Evolutionary conservation across 768 basidiomycete species (phyloP).

Genomic region (Collybia sordida): DNA sequence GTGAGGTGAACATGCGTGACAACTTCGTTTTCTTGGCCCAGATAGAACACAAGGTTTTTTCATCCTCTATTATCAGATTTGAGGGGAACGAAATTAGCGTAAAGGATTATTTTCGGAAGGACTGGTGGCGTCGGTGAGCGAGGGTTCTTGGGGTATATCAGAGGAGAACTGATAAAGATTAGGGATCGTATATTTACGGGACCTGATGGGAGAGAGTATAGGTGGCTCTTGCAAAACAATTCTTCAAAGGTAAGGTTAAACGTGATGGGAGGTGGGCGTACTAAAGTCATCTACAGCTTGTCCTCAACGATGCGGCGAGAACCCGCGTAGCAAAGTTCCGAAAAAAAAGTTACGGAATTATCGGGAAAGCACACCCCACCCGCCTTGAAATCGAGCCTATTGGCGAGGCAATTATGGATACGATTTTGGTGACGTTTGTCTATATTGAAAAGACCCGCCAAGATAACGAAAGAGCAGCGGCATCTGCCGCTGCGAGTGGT

Average conservation of each 20-base stretch:
- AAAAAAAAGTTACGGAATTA: slow-evolving; percentile 6
- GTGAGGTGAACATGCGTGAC: slow-evolving; percentile 9
- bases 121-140: too few species aligned
- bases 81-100: slow-evolving; percentile 5
- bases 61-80: slow-evolving; percentile 9
- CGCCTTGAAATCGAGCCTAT: slow-evolving; percentile 21
- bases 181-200: slow-evolving; percentile 21
- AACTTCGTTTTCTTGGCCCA: slow-evolving; percentile 9
- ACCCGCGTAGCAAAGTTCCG: slow-evolving; percentile 19
- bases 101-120: slow-evolving; percentile 9
- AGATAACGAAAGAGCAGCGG: slow-evolving; percentile 13
- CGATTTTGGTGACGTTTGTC: slow-evolving; percentile 23
- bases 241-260: slow-evolving; percentile 7
- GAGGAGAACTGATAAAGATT: not conserved
- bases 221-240: slow-evolving; percentile 12
- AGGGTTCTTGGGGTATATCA: not conserved
- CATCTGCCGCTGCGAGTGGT: too few species aligned
- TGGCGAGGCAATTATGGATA: slow-evolving; percentile 19
- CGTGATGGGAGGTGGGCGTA: too few species aligned
- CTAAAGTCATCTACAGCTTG: slow-evolving; percentile 8
- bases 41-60: slow-evolving; percentile 4
- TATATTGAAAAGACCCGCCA: slow-evolving; percentile 22
- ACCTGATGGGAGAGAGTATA: slow-evolving; percentile 19
- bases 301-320: slow-evolving; percentile 15
- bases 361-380: slow-evolving; percentile 7